Conservation (phyloP, 2,329 filamentous ascomycete species). For the Fusarium pseudocircinatum region DNA sequence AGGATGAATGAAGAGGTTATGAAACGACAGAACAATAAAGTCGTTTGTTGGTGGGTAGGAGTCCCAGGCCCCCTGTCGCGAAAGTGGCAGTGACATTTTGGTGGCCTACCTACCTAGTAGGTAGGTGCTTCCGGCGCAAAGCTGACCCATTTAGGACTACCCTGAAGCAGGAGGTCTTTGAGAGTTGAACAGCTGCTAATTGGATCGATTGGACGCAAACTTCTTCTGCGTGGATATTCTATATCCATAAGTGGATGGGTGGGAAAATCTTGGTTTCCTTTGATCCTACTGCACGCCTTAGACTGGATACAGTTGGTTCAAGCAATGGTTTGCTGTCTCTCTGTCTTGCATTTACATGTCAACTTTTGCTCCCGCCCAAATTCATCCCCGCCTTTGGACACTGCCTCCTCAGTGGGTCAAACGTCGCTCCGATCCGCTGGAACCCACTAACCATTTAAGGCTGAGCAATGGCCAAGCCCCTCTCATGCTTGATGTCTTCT, state of each 20-base stretch:
- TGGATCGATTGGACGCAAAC: not conserved
- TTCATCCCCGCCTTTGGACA: slow-evolving; percentile 3
- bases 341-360: not conserved
- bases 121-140: not conserved
- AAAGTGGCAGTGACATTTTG: slow-evolving; percentile 26
- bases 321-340: not conserved
- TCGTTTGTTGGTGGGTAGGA: slow-evolving; percentile 7
- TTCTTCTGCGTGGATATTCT: not conserved
- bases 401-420: slow-evolving; percentile 26
- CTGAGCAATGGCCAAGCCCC: slow-evolving; percentile 25
- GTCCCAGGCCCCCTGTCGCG: not conserved
- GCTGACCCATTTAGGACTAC: not conserved
- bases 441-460: slow-evolving; percentile 17
- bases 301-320: not conserved
- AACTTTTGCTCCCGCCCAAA: not conserved
- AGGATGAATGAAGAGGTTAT: not conserved
- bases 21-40: slow-evolving; percentile 2
- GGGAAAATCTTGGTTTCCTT: not conserved
- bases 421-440: slow-evolving; percentile 21
- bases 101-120: not conserved
- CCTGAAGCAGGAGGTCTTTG: not conserved
- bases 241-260: not conserved
- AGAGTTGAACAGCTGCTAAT: not conserved
- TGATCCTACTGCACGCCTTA: not conserved
- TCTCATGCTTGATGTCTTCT: not conserved